Conservation (phyloP, 2,329 filamentous ascomycete genomes). For the Fusarium proliferatum region DNA sequence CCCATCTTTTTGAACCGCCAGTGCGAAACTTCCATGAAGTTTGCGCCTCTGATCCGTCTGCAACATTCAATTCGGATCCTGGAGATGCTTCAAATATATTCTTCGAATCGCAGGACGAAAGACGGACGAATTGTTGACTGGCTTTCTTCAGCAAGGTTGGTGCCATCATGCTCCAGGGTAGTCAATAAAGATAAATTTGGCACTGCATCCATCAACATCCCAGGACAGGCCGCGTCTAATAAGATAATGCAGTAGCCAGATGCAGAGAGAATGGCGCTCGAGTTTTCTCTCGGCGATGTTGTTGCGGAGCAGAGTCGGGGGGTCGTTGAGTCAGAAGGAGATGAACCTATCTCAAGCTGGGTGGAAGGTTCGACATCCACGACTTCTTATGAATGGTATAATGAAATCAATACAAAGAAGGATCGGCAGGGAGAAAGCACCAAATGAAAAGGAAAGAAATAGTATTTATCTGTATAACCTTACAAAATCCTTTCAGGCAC, state of each 20-base stretch:
- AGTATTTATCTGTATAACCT: conserved; percentile 38
- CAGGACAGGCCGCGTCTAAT: neutral
- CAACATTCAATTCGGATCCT: conserved; percentile 2
- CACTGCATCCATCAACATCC: conserved; percentile 17
- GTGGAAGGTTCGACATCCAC: neutral
- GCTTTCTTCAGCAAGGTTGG: conserved; percentile 43
- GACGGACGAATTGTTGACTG: conserved; percentile 40
- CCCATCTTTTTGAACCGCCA: conserved; percentile 49
- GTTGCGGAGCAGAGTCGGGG: neutral
- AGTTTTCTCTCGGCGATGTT: neutral
- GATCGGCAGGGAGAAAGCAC: neutral
- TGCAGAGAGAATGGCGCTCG: conserved; percentile 15
- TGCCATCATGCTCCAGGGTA: conserved; percentile 45
- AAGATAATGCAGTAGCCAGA: conserved; percentile 1
- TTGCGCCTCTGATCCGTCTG: conserved; percentile 10
- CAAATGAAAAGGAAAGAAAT: conserved; percentile 14
- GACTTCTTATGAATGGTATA: neutral
- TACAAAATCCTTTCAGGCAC: conserved; percentile 33
- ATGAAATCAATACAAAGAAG: neutral
- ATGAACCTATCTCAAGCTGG: neutral
- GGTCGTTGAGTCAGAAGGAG: neutral
- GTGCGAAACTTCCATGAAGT: conserved; percentile 41
- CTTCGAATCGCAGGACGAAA: conserved; percentile 27
- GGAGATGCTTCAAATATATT: conserved; percentile 15
- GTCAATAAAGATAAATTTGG: conserved; percentile 3